Conservation (phyloP, 768 basidiomycete species). For the Hericium alpestre region DNA sequence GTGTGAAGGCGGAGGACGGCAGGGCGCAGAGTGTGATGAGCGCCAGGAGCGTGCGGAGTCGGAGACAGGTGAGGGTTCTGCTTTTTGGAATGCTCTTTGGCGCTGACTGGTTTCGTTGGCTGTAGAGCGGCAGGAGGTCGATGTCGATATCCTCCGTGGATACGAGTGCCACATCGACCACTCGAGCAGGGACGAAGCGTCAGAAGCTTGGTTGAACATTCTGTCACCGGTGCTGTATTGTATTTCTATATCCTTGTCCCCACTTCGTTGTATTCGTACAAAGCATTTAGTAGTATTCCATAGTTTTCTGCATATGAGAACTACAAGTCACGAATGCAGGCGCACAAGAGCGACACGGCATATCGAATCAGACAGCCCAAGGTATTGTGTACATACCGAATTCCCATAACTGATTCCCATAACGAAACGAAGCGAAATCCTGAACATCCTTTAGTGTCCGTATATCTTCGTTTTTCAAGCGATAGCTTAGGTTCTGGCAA, state of each 20-base stretch:
- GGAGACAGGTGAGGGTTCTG: slow-evolving; percentile 41
- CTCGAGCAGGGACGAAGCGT: slow-evolving; percentile 13
- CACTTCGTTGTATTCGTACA: not conserved
- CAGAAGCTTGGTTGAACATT: slow-evolving; percentile 9
- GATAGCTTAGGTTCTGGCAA: slow-evolving; percentile 30
- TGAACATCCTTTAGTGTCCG: not conserved
- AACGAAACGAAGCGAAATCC: not conserved
- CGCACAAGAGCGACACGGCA: not conserved
- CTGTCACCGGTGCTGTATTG: not conserved
- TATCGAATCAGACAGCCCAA: not conserved
- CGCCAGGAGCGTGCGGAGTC: slow-evolving; percentile 28
- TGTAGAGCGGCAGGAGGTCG: slow-evolving; percentile 37
- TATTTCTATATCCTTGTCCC: not conserved
- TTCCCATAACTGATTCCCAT: not conserved
- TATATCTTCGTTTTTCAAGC: not conserved
- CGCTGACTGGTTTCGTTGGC: not conserved
- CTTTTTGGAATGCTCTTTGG: not conserved
- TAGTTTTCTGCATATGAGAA: not conserved
- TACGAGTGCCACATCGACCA: slow-evolving; percentile 25
- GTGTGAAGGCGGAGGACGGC: slow-evolving; percentile 51
- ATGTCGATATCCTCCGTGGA: slow-evolving; percentile 71
- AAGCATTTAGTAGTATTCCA: not conserved
- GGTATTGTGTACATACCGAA: not conserved
- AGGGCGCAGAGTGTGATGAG: slow-evolving; percentile 53
- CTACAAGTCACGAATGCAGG: not conserved